Base-by-base conservation (phyloP, 2,329 filamentous ascomycete species). In the Microcyclosporella mali region DNA sequence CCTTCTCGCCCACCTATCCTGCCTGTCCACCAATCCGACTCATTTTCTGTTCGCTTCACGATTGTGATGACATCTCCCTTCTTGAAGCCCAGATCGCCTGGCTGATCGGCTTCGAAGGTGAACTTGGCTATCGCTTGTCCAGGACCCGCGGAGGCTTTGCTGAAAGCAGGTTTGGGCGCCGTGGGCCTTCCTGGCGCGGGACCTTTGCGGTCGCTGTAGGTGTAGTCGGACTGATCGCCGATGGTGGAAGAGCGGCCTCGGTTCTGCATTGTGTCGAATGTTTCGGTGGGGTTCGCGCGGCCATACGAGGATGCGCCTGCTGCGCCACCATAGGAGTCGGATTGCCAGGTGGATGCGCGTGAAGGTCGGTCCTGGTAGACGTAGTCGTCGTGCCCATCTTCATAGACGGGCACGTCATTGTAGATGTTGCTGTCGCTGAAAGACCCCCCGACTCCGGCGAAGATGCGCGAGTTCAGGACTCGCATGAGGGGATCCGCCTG, bases 1-100 rank as follows among this genome's bases (percentile, higher is more conserved):
- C 92, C 92, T 42, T 89, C 85, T 55, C 81, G 78, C 52, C 81
- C 77, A 21, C 89, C 89, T 59, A 95, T 82, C 67, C 84, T 83
- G 18, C 92, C 92, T 14, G 90, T 97, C 92, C 90, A 97, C 90
- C 90, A 97, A 65, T 97, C 90, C 44, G 88, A 89, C 45, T 87
- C 85, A 56, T 85, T 95, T 3, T 97, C 87, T 4, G 90, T 97
- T 66, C 85, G 85, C 72, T 98, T 95, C 44, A 94, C 65, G 45
- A 98, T 88, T 1, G 88, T 95, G 53, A 98, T 95, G 43, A 97
- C 67, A 21, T 98, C 92, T 15, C 92, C 92, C 74, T 98, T 98
- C 71, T 94, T 95, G 69, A 98, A 98, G 0, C 84, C 87, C 43
- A 97, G 65, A 63, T 98, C 90, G 3, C 90, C 90, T 0, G 88